These are phyloP conservation scores for Fusarium nisikadoi DNA, from an alignment of 2,329 filamentous ascomycete species.

Conservation along the genomic window DNA sequence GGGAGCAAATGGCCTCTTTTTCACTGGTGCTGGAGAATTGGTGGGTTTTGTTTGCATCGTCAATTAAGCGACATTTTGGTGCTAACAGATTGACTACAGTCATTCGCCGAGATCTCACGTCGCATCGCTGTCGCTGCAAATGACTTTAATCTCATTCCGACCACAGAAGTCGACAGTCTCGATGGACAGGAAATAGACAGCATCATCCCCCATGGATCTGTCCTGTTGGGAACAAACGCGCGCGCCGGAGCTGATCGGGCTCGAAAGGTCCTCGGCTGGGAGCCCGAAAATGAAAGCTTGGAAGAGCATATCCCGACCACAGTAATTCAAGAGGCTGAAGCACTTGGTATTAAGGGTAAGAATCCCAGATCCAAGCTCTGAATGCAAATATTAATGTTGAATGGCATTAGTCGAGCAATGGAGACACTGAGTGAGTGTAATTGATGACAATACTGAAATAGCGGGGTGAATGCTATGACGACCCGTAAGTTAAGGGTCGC, in stretches of 20 bases:
- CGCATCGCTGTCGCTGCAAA: conserved; percentile 39
- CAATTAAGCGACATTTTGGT: neutral
- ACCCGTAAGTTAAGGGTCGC: too few relatives aligned
- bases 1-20: conserved; percentile 52
- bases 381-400: neutral
- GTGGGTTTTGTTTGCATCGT: conserved; percentile 26
- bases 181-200: conserved; percentile 55
- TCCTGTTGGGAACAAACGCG: conserved; percentile 68
- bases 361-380: neutral
- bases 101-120: conserved; percentile 46
- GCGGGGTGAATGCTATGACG: too few relatives aligned
- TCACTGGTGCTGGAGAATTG: conserved; percentile 45
- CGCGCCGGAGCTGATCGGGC: conserved; percentile 61
- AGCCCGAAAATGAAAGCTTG: conserved; percentile 58
- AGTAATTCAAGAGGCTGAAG: conserved; percentile 37
- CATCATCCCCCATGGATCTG: conserved; percentile 55
- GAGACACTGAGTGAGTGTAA: neutral
- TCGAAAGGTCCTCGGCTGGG: conserved; percentile 64
- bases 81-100: conserved; percentile 8
- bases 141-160: conserved; percentile 37
- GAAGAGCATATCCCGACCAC: conserved; percentile 51
- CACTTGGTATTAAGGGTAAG: conserved; percentile 14
- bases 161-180: conserved; percentile 38
- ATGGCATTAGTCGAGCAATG: neutral
- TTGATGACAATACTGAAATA: too few relatives aligned